A percentile compares a stretch with the other conserved stretches of the same genome.
phyloP scores from a whole-genome alignment of 2,329 filamentous ascomycete species.

The Fusarium ambrosium region DNA sequence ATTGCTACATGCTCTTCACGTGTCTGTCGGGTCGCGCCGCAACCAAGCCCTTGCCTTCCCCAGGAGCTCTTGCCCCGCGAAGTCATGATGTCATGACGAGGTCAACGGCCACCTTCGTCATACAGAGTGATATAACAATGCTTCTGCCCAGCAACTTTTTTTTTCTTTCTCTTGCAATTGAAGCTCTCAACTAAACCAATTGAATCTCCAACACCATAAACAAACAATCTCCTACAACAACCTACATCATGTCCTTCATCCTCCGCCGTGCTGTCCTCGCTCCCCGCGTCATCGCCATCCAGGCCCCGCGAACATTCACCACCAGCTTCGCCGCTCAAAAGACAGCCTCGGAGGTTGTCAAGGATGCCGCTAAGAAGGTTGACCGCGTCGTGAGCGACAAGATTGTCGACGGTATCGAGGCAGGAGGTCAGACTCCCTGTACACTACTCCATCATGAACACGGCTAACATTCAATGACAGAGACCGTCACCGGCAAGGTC shows the following conservation, averaged over 20 bases:
- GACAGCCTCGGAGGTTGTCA: slow-evolving; percentile 66
- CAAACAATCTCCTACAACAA: neutral
- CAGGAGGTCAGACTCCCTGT: slow-evolving; percentile 60
- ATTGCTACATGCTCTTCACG: slow-evolving; percentile 42
- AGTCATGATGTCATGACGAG: slow-evolving; percentile 46
- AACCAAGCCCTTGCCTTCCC: neutral
- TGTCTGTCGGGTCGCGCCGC: slow-evolving; percentile 31
- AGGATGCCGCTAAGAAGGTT: slow-evolving; percentile 71
- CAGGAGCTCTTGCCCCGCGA: slow-evolving; percentile 39
- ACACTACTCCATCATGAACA: neutral
- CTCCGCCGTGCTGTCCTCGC: slow-evolving; percentile 59
- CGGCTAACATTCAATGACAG: slow-evolving; percentile 44
- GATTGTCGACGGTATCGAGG: slow-evolving; percentile 72
- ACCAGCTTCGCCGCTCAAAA: slow-evolving; percentile 61
- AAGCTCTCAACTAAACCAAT: slow-evolving; percentile 22
- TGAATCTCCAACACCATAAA: slow-evolving; percentile 4
- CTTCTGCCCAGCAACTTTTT: neutral
- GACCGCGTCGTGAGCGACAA: slow-evolving; percentile 73
- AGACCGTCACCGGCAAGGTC: slow-evolving; percentile 60
- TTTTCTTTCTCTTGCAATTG: neutral
- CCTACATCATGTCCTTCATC: slow-evolving; percentile 61
- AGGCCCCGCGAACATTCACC: slow-evolving; percentile 64
- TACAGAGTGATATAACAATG: slow-evolving; percentile 32
- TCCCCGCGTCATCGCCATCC: slow-evolving; percentile 54
- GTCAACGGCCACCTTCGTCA: slow-evolving; percentile 33